Percentiles rank a stretch among this genome's conserved stretches.
These are phyloP conservation scores for Colletotrichum sojae DNA, from an alignment of 2,329 filamentous ascomycete genomes.

Conservation along the genomic window DNA sequence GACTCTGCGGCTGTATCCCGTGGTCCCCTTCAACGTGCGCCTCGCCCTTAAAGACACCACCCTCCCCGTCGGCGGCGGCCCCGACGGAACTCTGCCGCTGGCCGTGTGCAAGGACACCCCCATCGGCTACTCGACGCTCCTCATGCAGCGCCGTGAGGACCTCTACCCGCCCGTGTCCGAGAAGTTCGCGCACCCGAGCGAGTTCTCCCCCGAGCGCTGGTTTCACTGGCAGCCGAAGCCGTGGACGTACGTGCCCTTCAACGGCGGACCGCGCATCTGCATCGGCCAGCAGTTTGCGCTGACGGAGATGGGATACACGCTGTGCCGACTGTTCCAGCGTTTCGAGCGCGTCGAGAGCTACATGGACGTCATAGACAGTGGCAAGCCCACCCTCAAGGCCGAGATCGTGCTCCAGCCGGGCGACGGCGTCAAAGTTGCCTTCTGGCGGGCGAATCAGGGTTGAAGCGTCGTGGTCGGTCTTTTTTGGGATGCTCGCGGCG, in stretches of 20 bases:
- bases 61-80: conserved; percentile 79
- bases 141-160: conserved; percentile 80
- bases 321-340: conserved; percentile 79
- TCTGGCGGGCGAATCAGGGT: conserved; percentile 61
- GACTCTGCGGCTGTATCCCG: conserved; percentile 82
- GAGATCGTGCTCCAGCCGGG: conserved; percentile 74
- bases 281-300: conserved; percentile 87
- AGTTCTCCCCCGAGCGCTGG: conserved; percentile 80
- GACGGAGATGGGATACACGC: conserved; percentile 81
- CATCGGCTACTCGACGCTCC: conserved; percentile 76
- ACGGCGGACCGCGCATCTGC: conserved; percentile 81
- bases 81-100: conserved; percentile 72
- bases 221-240: conserved; percentile 72
- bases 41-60: conserved; percentile 80
- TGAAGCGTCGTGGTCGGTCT: background rate
- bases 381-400: conserved; percentile 66
- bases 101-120: conserved; percentile 76
- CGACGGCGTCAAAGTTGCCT: conserved; percentile 70
- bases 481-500: background rate
- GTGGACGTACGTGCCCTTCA: conserved; percentile 83
- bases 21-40: conserved; percentile 85
- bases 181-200: conserved; percentile 59
- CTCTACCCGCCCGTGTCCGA: conserved; percentile 69
- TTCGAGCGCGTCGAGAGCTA: conserved; percentile 75
- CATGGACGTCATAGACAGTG: conserved; percentile 69